These are phyloP conservation scores for Sugiyamaella xylanicola DNA, from an alignment of 1,139 yeast genomes.

Conservation along the genomic window DNA sequence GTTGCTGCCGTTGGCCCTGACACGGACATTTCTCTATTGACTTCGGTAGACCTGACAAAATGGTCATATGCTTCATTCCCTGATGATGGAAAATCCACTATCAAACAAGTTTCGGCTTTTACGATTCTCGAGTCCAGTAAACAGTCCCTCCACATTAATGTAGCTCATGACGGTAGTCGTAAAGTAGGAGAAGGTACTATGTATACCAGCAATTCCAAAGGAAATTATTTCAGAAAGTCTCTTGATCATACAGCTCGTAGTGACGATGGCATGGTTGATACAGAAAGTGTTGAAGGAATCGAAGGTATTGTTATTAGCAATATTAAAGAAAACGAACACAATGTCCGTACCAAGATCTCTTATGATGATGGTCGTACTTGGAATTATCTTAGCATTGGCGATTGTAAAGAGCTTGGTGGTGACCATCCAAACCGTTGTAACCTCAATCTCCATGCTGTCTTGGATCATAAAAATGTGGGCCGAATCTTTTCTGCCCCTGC, in stretches of 20 bases:
- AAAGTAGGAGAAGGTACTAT: conserved; percentile 44
- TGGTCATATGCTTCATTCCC: conserved; percentile 59
- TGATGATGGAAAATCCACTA: conserved; percentile 46
- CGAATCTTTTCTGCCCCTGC: conserved; percentile 63
- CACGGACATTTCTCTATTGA: conserved; percentile 47
- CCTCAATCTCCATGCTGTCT: conserved; percentile 55
- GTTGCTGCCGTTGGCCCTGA: conserved; percentile 48
- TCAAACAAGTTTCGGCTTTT: conserved; percentile 46
- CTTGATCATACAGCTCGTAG: conserved; percentile 50
- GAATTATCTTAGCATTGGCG: conserved; percentile 53
- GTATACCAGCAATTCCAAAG: conserved; percentile 64
- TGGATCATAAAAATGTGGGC: conserved; percentile 59
- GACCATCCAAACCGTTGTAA: conserved; percentile 46
- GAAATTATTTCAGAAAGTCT: conserved; percentile 55
- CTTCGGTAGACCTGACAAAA: conserved; percentile 58
- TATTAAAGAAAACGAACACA: conserved; percentile 34
- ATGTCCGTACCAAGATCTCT: conserved; percentile 50
- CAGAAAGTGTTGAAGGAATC: conserved; percentile 58
- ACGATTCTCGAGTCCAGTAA: conserved; percentile 59
- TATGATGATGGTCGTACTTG: conserved; percentile 69
- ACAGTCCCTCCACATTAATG: conserved; percentile 57
- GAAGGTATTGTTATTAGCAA: conserved; percentile 76
- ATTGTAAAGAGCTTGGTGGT: conserved; percentile 39
- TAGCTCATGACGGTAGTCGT: conserved; percentile 36
- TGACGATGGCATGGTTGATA: conserved; percentile 45